Evolutionary conservation across 805 yeast genomes (phyloP).

Genomic region (Kuraishia floccosa): DNA sequence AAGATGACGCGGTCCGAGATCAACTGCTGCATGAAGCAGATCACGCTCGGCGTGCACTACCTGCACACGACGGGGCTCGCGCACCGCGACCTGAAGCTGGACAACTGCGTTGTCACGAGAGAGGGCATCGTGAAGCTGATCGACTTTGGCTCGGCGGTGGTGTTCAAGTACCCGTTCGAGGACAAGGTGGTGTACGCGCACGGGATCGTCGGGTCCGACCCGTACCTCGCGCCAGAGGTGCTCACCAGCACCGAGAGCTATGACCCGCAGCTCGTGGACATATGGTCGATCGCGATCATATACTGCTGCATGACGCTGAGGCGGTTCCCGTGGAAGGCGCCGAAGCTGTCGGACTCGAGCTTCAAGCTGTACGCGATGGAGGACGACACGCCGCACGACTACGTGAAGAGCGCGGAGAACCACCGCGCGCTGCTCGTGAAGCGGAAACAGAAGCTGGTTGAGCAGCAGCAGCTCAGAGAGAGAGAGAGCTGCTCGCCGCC

Average conservation of each 20-base stretch:
- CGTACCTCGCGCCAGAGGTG: slow-evolving; percentile 80
- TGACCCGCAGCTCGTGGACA: slow-evolving; percentile 71
- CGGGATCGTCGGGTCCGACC: slow-evolving; percentile 81
- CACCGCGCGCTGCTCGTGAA: slow-evolving; percentile 55
- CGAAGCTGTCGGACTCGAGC: slow-evolving; percentile 58
- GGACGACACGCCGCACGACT: slow-evolving; percentile 73
- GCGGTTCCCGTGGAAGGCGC: slow-evolving; percentile 84
- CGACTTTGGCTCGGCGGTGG: slow-evolving; percentile 80
- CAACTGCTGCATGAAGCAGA: slow-evolving; percentile 71
- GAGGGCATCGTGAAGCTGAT: slow-evolving; percentile 69
- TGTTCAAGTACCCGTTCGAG: slow-evolving; percentile 68
- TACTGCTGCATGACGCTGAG: slow-evolving; percentile 81
- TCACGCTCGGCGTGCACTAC: slow-evolving; percentile 60
- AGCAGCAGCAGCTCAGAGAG: too few species aligned
- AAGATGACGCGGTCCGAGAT: slow-evolving; percentile 73
- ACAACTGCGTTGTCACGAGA: slow-evolving; percentile 68
- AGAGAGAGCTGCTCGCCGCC: too few species aligned
- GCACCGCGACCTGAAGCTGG: slow-evolving; percentile 74
- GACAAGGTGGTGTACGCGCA: slow-evolving; percentile 46
- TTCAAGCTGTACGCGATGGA: slow-evolving; percentile 51
- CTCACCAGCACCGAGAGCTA: slow-evolving; percentile 38
- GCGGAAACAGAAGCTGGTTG: slow-evolving; percentile 35
- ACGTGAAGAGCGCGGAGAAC: slow-evolving; percentile 56
- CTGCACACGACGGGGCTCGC: slow-evolving; percentile 72
- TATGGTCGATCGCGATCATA: slow-evolving; percentile 79